A percentile compares a stretch with the other conserved stretches of the same genome.
These are phyloP conservation scores for Stephanodiscus minutulus DNA, from an alignment of 108 stramenopile genomes.

Conservation along the genomic window DNA sequence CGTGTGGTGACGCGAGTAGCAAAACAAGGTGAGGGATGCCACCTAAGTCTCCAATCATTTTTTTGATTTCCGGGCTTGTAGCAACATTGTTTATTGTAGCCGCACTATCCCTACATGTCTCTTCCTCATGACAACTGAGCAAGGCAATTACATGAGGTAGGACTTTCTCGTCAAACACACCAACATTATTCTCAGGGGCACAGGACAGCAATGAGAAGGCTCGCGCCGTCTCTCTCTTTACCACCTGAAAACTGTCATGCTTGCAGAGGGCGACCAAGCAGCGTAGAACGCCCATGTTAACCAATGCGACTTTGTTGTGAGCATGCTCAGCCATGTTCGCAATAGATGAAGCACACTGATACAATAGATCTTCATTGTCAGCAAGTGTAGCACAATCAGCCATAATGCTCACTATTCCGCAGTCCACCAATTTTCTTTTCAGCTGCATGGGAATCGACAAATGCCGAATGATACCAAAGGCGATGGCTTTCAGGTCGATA, in stretches of 20 bases:
- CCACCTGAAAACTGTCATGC: constrained; percentile 5
- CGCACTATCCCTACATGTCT: constrained; percentile 23
- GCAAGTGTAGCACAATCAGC: constrained; percentile 40
- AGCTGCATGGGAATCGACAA: constrained; percentile 62
- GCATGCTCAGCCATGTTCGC: constrained; percentile 57
- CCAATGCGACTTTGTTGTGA: constrained; percentile 43
- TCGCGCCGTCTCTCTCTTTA: constrained; percentile 33
- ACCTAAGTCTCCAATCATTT: constrained; percentile 16
- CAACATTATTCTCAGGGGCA: constrained; percentile 22
- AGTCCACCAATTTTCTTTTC: constrained; percentile 62
- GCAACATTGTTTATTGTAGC: constrained; percentile 29
- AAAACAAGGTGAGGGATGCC: constrained; percentile 20
- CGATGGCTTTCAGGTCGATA: constrained; percentile 60
- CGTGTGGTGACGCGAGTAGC: constrained; percentile 15
- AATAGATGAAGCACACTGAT: constrained; percentile 43
- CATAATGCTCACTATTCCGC: constrained; percentile 60
- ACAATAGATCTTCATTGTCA: constrained; percentile 44
- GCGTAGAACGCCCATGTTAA: constrained; percentile 39
- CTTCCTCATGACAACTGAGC: constrained; percentile 41
- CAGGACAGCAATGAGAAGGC: constrained; percentile 39
- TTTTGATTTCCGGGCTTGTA: constrained; percentile 16
- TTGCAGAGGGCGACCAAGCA: constrained; percentile 29
- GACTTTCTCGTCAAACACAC: constrained; percentile 18
- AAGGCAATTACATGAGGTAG: constrained; percentile 22
- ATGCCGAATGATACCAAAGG: constrained; percentile 63